A percentile compares a stretch with the other conserved stretches of the same genome.
Conservation (phyloP, 2,329 filamentous ascomycete species). For the Alternaria alternata region DNA sequence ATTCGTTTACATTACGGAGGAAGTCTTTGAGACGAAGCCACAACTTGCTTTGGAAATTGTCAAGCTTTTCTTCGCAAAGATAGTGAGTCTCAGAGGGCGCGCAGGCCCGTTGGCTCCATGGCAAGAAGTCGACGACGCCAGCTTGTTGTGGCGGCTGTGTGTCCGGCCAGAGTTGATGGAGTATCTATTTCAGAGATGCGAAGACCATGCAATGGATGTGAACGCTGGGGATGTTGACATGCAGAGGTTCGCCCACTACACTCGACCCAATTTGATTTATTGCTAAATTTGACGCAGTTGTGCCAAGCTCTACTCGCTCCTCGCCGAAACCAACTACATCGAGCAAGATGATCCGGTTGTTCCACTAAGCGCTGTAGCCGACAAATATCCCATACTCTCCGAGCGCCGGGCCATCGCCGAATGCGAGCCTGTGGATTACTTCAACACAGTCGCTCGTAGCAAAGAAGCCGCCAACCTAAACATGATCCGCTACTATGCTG, state of each 20-base stretch:
- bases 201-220: conserved; percentile 28
- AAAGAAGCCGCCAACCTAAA: conserved; percentile 34
- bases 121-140: conserved; percentile 31
- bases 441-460: conserved; percentile 25
- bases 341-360: conserved; percentile 32
- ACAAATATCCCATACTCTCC: conserved; percentile 44
- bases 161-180: conserved; percentile 44
- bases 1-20: conserved; percentile 55
- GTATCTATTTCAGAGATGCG: conserved; percentile 29
- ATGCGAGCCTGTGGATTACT: conserved; percentile 33
- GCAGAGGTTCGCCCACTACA: conserved; percentile 18
- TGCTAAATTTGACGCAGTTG: conserved; percentile 22
- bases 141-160: conserved; percentile 43
- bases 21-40: conserved; percentile 52
- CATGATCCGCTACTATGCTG: conserved; percentile 40
- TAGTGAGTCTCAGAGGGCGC: conserved; percentile 28
- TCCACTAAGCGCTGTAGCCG: conserved; percentile 19
- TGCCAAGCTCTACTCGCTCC: conserved; percentile 36
- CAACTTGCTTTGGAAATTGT: conserved; percentile 49
- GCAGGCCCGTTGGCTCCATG: conserved; percentile 22
- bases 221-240: conserved; percentile 27
- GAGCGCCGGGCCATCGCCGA: conserved; percentile 32
- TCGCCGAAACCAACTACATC: conserved; percentile 31
- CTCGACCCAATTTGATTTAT: not conserved
- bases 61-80: conserved; percentile 43